These are phyloP conservation scores for Kwoniella heveanensis DNA, from an alignment of 768 basidiomycete genomes.

Conservation along the genomic window DNA sequence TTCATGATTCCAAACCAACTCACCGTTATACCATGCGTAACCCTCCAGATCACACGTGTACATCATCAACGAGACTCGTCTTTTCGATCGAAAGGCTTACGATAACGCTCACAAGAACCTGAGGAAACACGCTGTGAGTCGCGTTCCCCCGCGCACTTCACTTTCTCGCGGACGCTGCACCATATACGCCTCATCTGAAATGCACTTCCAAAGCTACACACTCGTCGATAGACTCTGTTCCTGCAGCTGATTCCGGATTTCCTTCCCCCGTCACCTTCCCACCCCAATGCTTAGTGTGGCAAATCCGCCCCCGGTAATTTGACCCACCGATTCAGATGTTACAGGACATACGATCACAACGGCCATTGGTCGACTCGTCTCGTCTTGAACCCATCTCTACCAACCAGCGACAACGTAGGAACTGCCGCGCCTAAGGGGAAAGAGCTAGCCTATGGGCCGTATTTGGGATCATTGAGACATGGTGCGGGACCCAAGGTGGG, in stretches of 20 bases:
- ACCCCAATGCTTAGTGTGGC: no score
- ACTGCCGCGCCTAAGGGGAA: not conserved
- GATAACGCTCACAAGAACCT: constrained; percentile 31
- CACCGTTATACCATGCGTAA: no score
- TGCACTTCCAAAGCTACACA: no score
- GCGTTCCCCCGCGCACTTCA: not conserved
- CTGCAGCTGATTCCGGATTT: no score
- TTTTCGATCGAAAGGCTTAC: constrained; percentile 19
- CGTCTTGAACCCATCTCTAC: constrained; percentile 10
- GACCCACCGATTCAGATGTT: constrained; percentile 20
- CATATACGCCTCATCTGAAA: not conserved
- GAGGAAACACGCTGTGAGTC: constrained; percentile 25
- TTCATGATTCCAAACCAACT: no score
- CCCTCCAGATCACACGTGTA: constrained; percentile 35
- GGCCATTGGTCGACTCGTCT: constrained; percentile 35
- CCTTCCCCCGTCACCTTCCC: not conserved
- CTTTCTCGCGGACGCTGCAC: no score
- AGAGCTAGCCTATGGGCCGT: constrained; percentile 38
- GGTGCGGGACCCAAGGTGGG: constrained; percentile 30
- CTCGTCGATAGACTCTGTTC: no score
- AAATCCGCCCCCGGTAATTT: constrained; percentile 3
- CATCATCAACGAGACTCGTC: constrained; percentile 33
- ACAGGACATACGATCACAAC: constrained; percentile 10
- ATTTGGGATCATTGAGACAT: constrained; percentile 16
- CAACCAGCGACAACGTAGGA: not conserved